Conservation (phyloP, 31 red algal genomes). For the Endocladia muricata region DNA sequence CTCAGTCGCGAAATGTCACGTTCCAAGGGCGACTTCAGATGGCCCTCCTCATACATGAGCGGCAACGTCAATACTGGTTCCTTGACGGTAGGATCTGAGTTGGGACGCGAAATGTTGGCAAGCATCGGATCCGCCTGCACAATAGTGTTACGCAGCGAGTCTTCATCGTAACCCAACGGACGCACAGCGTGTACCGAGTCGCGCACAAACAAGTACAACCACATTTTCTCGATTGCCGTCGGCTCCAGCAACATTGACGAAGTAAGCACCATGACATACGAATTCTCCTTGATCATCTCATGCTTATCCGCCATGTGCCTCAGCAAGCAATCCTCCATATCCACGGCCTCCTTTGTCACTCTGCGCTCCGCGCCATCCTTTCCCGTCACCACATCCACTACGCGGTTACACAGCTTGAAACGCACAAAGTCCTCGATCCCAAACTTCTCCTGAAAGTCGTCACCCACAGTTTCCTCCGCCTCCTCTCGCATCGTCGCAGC, state of each 20-base stretch:
- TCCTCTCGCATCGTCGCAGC: not conserved
- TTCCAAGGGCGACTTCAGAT: not conserved
- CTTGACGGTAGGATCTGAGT: not conserved
- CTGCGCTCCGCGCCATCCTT: not conserved
- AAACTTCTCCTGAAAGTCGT: constrained; percentile 16
- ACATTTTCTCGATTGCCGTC: constrained; percentile 12
- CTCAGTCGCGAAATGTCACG: not conserved
- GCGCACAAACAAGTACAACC: not conserved
- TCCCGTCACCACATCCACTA: not conserved
- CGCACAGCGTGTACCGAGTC: constrained; percentile 21
- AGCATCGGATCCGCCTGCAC: constrained; percentile 31
- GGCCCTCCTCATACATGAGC: constrained; percentile 12
- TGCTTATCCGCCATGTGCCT: not conserved
- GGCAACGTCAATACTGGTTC: constrained; percentile 29
- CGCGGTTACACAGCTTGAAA: not conserved
- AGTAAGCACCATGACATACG: not conserved
- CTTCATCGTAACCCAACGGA: constrained; percentile 24
- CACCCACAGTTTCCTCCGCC: constrained; percentile 5
- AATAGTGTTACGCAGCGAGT: constrained; percentile 16
- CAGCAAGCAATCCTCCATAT: not conserved
- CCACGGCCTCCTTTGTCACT: too few species aligned
- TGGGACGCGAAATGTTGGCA: constrained; percentile 9
- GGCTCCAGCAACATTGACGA: not conserved
- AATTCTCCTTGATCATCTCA: not conserved
- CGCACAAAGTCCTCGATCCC: not conserved